These are phyloP conservation scores for Phytophthora parvispora DNA, from an alignment of 352 stramenopile genomes.

Conservation along the genomic window DNA sequence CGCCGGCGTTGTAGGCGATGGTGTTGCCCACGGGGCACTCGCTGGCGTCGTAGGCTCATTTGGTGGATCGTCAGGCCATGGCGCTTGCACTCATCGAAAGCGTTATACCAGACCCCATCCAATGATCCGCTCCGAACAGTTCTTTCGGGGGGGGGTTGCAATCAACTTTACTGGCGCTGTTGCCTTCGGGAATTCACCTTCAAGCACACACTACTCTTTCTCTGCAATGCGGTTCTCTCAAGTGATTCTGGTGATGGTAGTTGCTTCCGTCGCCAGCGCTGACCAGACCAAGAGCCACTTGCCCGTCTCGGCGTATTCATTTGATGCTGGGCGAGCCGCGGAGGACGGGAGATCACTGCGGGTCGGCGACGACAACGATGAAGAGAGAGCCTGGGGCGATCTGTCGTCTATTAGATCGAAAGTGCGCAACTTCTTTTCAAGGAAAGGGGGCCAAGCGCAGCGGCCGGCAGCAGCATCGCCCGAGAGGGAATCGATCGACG, in stretches of 20 bases:
- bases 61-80: too few species aligned
- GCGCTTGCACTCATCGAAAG: too few species aligned
- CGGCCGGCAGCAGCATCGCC: too few species aligned
- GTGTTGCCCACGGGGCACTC: constrained; percentile 97
- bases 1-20: constrained; percentile 98
- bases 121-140: too few species aligned
- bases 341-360: neutral
- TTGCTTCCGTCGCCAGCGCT: neutral
- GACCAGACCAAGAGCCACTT: neutral
- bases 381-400: neutral
- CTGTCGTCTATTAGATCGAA: neutral
- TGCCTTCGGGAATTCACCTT: too few species aligned
- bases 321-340: too few species aligned
- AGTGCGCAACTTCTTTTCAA: neutral
- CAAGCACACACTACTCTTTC: neutral
- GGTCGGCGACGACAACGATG: neutral
- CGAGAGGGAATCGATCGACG: neutral
- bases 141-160: too few species aligned
- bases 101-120: too few species aligned
- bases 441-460: too few species aligned
- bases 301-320: too few species aligned
- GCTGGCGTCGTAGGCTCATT: too few species aligned
- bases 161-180: too few species aligned
- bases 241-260: neutral
- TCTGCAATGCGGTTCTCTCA: neutral